A percentile compares a stretch with the other conserved stretches of the same genome.
Evolutionary conservation across 768 basidiomycete genomes (phyloP).

Genomic region (Tulasnella sp.): DNA sequence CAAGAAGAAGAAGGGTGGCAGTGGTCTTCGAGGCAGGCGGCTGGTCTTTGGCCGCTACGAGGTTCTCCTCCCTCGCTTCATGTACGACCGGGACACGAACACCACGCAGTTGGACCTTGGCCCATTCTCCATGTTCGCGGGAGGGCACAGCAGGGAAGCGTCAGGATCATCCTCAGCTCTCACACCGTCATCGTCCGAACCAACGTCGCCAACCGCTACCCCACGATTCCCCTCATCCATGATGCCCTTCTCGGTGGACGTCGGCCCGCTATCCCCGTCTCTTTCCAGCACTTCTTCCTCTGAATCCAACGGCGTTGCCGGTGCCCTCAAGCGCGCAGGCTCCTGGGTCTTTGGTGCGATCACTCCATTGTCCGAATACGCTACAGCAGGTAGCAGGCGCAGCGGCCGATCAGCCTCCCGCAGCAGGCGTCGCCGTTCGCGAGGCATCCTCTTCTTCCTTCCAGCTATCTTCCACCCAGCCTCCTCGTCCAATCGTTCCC

Average conservation of each 20-base stretch:
- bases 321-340: conserved; percentile 60
- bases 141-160: conserved; percentile 31
- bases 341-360: conserved; percentile 50
- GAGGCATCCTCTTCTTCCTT: conserved; percentile 77
- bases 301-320: conserved; percentile 49
- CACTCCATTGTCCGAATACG: conserved; percentile 23
- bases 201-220: conserved; percentile 52
- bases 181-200: conserved; percentile 54
- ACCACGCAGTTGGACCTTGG: conserved; percentile 70
- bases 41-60: conserved; percentile 54
- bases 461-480: conserved; percentile 74
- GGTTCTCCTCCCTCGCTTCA: conserved; percentile 74
- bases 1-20: conserved; percentile 29
- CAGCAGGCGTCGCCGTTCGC: conserved; percentile 50
- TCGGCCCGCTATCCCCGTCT: conserved; percentile 60
- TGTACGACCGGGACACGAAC: conserved; percentile 62
- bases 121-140: conserved; percentile 52
- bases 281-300: conserved; percentile 50
- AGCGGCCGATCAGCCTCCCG: conserved; percentile 49
- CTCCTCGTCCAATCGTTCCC: conserved; percentile 10
- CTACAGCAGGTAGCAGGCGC: conserved; percentile 37
- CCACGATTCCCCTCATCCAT: conserved; percentile 55
- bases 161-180: conserved; percentile 42
- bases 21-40: conserved; percentile 16
- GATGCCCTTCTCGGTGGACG: conserved; percentile 63